phyloP scores from a whole-genome alignment of 805 yeast genomes.

The Starmerella cellae region DNA sequence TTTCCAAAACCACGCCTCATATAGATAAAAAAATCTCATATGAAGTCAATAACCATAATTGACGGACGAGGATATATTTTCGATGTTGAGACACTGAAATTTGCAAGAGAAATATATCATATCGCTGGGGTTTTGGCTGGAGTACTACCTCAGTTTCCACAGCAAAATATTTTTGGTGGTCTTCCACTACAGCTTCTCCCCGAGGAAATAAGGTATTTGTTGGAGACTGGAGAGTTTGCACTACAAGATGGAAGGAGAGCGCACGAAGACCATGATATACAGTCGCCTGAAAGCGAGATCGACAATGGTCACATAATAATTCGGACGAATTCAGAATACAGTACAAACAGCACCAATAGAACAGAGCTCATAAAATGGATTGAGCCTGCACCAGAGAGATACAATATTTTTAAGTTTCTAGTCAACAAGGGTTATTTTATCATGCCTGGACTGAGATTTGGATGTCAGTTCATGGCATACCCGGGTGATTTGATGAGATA shows the following conservation, averaged over 20 bases:
- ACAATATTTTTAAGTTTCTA: slow-evolving; percentile 32
- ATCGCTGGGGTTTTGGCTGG: slow-evolving; percentile 71
- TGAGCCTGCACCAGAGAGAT: slow-evolving; percentile 16
- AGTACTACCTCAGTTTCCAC: slow-evolving; percentile 79
- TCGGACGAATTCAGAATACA: neutral
- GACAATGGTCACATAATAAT: neutral
- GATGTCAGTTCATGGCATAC: slow-evolving; percentile 76
- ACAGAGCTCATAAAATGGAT: neutral
- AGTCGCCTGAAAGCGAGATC: neutral
- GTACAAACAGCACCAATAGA: neutral
- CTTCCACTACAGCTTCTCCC: slow-evolving; percentile 60
- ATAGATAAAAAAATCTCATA: neutral
- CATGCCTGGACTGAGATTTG: slow-evolving; percentile 82
- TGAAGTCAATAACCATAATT: slow-evolving; percentile 26
- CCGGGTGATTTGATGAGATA: slow-evolving; percentile 90
- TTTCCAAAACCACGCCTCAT: neutral
- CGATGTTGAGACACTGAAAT: slow-evolving; percentile 39
- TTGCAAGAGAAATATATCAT: slow-evolving; percentile 43
- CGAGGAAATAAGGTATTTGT: slow-evolving; percentile 63
- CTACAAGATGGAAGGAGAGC: slow-evolving; percentile 33
- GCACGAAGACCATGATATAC: neutral
- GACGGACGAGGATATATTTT: slow-evolving; percentile 44
- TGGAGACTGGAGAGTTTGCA: slow-evolving; percentile 32
- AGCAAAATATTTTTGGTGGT: slow-evolving; percentile 79
- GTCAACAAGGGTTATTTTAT: slow-evolving; percentile 39